A percentile compares a stretch with the other conserved stretches of the same genome.
These are phyloP conservation scores for Metroxylon sagu DNA, from an alignment of 176 grass and related monocot species.

Conservation along the genomic window DNA sequence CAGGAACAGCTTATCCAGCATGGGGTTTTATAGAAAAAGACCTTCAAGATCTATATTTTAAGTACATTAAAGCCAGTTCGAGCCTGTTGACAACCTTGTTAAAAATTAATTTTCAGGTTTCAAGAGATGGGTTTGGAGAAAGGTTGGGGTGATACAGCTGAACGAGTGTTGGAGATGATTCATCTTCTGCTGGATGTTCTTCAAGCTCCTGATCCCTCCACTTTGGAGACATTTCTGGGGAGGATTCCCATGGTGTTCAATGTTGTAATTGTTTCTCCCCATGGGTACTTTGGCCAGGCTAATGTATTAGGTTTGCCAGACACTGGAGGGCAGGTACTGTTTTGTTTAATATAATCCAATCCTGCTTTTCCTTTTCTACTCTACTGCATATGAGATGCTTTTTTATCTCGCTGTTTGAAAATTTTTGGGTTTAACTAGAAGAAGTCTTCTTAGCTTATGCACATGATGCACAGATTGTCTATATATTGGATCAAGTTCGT, in stretches of 20 bases:
- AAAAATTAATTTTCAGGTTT: constrained; percentile 44
- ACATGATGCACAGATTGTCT: constrained; percentile 49
- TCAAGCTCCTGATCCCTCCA: constrained; percentile 88
- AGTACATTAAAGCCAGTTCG: too few species aligned
- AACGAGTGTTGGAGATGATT: constrained; percentile 80
- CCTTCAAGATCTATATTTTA: too few species aligned
- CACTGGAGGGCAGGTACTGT: constrained; percentile 63
- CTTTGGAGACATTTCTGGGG: constrained; percentile 83
- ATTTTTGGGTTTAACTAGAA: too few species aligned
- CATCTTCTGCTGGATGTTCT: constrained; percentile 86
- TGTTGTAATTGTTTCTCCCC: constrained; percentile 87
- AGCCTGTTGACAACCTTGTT: too few species aligned
- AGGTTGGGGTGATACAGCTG: constrained; percentile 94
- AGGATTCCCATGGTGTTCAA: constrained; percentile 98
- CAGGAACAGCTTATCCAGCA: too few species aligned
- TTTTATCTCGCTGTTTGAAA: neutral
- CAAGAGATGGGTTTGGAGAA: constrained; percentile 98
- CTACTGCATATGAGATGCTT: constrained; percentile 19
- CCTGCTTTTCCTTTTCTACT: too few species aligned
- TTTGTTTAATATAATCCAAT: too few species aligned
- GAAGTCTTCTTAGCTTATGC: neutral
- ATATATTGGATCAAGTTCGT: constrained; percentile 97
- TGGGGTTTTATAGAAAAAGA: too few species aligned
- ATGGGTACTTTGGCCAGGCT: constrained; percentile 97
- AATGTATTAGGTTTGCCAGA: constrained; percentile 97